phyloP scores from a whole-genome alignment of 305 asterid genomes.

The Coffea humblotiana region DNA sequence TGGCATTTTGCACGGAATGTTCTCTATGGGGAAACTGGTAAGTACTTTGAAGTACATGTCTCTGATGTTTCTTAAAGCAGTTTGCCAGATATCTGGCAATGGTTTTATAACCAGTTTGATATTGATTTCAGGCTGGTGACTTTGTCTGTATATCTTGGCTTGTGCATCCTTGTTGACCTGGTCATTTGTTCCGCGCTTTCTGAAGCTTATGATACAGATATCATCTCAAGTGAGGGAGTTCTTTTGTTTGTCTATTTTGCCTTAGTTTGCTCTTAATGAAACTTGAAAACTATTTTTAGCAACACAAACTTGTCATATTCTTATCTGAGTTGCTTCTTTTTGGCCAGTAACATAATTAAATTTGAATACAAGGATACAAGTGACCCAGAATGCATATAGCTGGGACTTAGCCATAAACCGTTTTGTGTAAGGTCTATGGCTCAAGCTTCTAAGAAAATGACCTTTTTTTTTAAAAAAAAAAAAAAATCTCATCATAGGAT shows the following conservation, averaged over 20 bases:
- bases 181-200: slow-evolving; percentile 80
- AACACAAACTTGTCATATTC: neutral
- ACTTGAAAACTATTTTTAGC: neutral
- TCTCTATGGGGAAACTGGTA: slow-evolving; percentile 94
- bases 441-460: neutral
- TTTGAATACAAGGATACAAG: neutral
- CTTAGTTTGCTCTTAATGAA: neutral
- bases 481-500: neutral
- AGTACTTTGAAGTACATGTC: slow-evolving; percentile 27
- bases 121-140: slow-evolving; percentile 66
- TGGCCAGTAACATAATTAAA: neutral
- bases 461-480: neutral
- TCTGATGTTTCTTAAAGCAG: slow-evolving; percentile 12
- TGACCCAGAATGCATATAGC: neutral
- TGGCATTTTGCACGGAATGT: slow-evolving; percentile 81
- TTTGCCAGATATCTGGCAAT: slow-evolving; percentile 10
- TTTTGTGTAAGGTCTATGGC: neutral
- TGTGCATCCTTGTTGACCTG: slow-evolving; percentile 77
- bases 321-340: neutral
- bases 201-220: slow-evolving; percentile 81
- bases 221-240: slow-evolving; percentile 80
- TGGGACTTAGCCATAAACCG: neutral
- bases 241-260: slow-evolving; percentile 6
- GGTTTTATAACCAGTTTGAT: slow-evolving; percentile 19
- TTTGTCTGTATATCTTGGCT: slow-evolving; percentile 58